Evolutionary conservation across 768 basidiomycete genomes (phyloP), one percentile per base, ranked within the genome.

Genomic region (Suillus bovinus): DNA sequence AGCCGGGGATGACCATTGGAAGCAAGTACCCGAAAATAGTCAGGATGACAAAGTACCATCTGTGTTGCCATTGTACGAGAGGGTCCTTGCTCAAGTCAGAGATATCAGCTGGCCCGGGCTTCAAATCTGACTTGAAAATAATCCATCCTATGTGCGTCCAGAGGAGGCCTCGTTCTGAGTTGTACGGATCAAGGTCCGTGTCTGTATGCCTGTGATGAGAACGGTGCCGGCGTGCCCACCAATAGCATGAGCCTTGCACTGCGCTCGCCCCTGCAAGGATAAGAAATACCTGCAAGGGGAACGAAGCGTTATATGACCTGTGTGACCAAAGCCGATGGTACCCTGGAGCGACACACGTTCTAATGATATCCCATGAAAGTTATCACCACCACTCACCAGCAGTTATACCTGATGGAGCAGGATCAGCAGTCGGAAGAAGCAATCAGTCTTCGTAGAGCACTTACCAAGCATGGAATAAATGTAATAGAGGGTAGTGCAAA

Each of bases 251-350:
- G 0, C 92, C 92, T 76, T 94, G 88, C 6, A 93, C 91, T 5
- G 91, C 90, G 69, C 91, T 93, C 38, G 88, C 85, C 10, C 92
- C 92, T 3, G 88, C 90, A 52, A 85, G 78, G 6, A 91, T 81
- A 41, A 94, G 81, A 71, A 87, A 84, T 55, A 86, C 75, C 71
- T 90, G 90, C 20, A 94, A 82, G 29, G 86, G 83, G 20, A 79
- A 73, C 42, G 86, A 85, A 9, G 91, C 92, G 63, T 89, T 87
- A 72, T 91, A 94, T 2, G 90, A 86, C 58, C 92, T 83, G 73
- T 94, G 92, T 4, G 92, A 91, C 90, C 90, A 94, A 8, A 93
- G 79, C 55, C 92, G 84, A 75, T 94, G 92, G 75, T 93, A 94
- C 34, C 87, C 87, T 88, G 68, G 55, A 29, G 27, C 39, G 41